Evolutionary conservation across 495 filamentous ascomycete species (phyloP), one percentile per base, ranked within the genome.

Genomic region (Ramalina intermedia): DNA sequence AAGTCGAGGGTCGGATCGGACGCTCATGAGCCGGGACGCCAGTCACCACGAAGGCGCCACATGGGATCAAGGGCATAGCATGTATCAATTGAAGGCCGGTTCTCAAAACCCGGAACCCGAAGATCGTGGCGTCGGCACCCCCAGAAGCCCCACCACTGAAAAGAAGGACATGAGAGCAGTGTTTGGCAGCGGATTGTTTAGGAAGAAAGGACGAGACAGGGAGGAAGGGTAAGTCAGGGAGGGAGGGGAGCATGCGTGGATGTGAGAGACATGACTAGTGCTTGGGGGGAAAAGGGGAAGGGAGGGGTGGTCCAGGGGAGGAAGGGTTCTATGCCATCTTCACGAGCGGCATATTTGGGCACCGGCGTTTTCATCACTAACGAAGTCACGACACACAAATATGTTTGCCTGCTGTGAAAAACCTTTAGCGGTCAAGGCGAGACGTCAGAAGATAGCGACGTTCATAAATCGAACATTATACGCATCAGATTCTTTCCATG

Each of bases 1-100:
- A 59, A 37, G 65, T 65, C 50, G 68, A 68, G 46, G 55, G 65
- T 37, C 57, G 63, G 50, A 68, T 62, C 52, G 65, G 63, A 48
- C 58, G 55, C 50, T 69, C 52, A 65, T 52, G 35, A 35, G 29
- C 6, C 14, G 40, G 29, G 16, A 62, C 20, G 62, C 58, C 38
- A 53, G 61, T 46, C 66, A 69, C 23, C 39, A 58, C 24, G 58
- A 59, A 21, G 62, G 50, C 42, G 55, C 59, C n/a, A 55, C 55
- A 14, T 61, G 55, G 14, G 27, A 21, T 39, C 18, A 29, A 8
- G 51, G 43, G 38, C 48, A 54, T 23, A 44, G 43, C 29, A 13
- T 26, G 16, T 35, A 38, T 33, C 47, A 37, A 3, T 33, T 46
- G 12, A 52, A 49, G 24, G n/a, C 29, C 1, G 39, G 40, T 55